These are phyloP conservation scores for Uronychia binucleata DNA, from an alignment of 73 alveolate species.

Conservation along the genomic window DNA sequence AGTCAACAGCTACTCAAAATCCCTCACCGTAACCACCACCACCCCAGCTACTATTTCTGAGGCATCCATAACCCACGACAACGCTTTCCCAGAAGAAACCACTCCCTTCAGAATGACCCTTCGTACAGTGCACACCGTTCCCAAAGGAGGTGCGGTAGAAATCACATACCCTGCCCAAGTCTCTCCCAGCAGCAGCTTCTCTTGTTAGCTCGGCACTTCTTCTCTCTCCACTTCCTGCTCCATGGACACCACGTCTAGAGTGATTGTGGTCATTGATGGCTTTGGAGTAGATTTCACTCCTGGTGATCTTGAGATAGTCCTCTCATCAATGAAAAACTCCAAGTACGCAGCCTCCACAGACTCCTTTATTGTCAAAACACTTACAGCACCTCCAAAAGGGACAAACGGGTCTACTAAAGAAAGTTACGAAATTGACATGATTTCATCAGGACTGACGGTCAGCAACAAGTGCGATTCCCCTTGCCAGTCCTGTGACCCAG, in stretches of 20 bases:
- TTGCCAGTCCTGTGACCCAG: conserved; percentile 27
- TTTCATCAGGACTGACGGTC: conserved; percentile 14
- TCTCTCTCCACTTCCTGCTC: not conserved
- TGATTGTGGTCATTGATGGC: not conserved
- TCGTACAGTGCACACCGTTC: conserved; percentile 25
- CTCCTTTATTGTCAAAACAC: conserved; percentile 22
- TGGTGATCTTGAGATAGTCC: conserved; percentile 15
- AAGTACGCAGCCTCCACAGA: conserved; percentile 16
- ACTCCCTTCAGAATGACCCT: not conserved
- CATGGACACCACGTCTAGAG: not conserved
- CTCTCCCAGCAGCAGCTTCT: not conserved
- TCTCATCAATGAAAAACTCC: conserved; percentile 27
- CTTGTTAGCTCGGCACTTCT: not conserved
- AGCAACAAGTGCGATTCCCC: conserved; percentile 46
- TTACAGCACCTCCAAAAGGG: conserved; percentile 1
- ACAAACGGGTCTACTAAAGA: conserved; percentile 8
- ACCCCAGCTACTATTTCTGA: not conserved
- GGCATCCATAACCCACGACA: not conserved
- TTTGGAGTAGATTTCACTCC: not conserved
- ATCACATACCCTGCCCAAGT: conserved; percentile 20
- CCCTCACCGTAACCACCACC: not conserved
- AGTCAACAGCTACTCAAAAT: not conserved
- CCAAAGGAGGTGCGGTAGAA: conserved; percentile 8
- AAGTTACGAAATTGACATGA: conserved; percentile 29
- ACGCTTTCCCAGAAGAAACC: not conserved